Base-by-base conservation (phyloP, 2,329 filamentous ascomycete genomes). In the Alternaria triticimaculans region DNA sequence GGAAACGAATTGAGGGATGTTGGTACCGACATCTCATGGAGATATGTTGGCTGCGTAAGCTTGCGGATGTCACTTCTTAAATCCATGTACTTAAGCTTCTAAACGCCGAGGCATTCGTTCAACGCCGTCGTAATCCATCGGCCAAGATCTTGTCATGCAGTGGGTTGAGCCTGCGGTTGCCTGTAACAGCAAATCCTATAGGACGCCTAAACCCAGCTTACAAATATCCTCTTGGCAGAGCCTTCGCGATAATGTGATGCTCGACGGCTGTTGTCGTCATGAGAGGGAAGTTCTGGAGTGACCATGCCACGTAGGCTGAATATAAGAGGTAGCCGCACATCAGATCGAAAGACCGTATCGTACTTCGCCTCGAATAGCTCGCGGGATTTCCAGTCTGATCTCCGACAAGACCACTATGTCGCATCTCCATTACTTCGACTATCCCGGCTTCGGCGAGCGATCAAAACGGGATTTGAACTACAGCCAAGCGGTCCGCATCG, bases 401-500 rank as follows among this genome's bases (percentile, higher is more conserved):
- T 26, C 10, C 5, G 14, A 37, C 1, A n/a, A 14, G 14, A 18
- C 12, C 49, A 37, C 33, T 21, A 51, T 51, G 49, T 51, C 49
- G 9, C 28, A 51, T 15, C 49, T 37, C 6, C 49, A 51, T 1
- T 51, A 51, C 20, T 51, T 51, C 28, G 50, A 54, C 51, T 60
- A 33, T 21, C 26, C 55, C 21, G 44, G 33, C 14, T 43, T 76
- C 23, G 74, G 72, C 51, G 69, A 68, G 18, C 67, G 67, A 30
- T 68, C 65, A 10, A 71, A 64, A 45, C 60, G 58, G 28, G 66
- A 71, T 9, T 41, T 69, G 12, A 61, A 72, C 37, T 70, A 71
- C 58, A 73, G 69, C 48, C 72, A 75, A 68, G 71, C 69, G n/a
- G 70, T 76, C 5, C 69, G 72, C 37, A 68, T 76, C 28, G 67